phyloP scores from a whole-genome alignment of 139 green algal genomes.

The Chloropicon primus region DNA sequence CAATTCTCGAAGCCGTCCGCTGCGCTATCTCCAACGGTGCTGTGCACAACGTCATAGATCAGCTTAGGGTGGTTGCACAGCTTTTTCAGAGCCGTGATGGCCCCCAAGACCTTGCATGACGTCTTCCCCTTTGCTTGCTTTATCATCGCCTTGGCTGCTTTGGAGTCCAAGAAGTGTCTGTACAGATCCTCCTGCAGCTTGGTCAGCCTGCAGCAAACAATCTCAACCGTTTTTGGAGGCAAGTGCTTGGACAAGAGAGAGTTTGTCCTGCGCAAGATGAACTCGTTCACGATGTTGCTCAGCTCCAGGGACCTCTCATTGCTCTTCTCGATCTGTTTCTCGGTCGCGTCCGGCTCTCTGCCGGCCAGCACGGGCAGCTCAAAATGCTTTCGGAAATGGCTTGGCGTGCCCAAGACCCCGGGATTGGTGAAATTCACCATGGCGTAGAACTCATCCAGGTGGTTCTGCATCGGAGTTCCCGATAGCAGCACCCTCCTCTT shows the following conservation, averaged over 20 bases:
- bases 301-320: conserved; percentile 64
- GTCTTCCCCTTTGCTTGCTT: conserved; percentile 14
- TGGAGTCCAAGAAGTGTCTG: conserved; percentile 75
- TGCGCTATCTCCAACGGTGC: not conserved
- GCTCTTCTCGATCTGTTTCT: conserved; percentile 36
- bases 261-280: conserved; percentile 96
- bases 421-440: conserved; percentile 98
- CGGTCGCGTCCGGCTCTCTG: conserved; percentile 66
- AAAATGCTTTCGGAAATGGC: conserved; percentile 57
- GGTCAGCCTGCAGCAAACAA: conserved; percentile 89
- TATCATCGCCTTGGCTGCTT: conserved; percentile 55
- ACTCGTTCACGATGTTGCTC: conserved; percentile 79
- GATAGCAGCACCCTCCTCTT: conserved; percentile 81
- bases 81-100: conserved; percentile 81
- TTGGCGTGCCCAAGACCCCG: conserved; percentile 62
- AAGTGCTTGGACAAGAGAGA: conserved; percentile 82
- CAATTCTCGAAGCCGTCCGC: not conserved
- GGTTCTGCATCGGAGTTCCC: conserved; percentile 86
- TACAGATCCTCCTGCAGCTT: conserved; percentile 82
- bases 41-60: conserved; percentile 50
- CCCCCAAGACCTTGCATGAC: conserved; percentile 21
- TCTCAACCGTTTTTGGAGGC: conserved; percentile 89
- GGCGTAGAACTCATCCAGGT: conserved; percentile 86
- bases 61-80: conserved; percentile 97
- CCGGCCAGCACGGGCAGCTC: conserved; percentile 61